phyloP scores from a whole-genome alignment of 148 eudicot species.

The Chenopodium album region DNA sequence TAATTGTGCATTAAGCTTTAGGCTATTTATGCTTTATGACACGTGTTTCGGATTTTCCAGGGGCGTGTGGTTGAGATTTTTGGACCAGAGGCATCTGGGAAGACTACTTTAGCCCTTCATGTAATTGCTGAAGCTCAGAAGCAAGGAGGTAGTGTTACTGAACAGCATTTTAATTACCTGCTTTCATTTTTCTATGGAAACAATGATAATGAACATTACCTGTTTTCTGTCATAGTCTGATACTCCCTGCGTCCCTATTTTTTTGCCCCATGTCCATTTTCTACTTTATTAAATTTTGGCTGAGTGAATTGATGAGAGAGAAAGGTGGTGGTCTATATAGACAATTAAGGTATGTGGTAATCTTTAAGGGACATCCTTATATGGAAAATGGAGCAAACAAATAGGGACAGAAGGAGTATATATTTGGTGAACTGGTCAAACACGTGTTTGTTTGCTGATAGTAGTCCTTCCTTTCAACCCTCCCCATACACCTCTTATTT shows the following conservation, averaged over 20 bases:
- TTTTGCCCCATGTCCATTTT: too few relatives aligned
- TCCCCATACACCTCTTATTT: not conserved
- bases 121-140: constrained; percentile 95
- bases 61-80: constrained; percentile 94
- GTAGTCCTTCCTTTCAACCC: not conserved
- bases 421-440: not conserved
- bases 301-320: too few relatives aligned
- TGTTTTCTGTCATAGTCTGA: not conserved
- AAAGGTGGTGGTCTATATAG: too few relatives aligned
- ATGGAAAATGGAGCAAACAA: too few relatives aligned
- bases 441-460: not conserved
- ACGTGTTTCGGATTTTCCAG: constrained; percentile 37
- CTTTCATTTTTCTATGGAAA: constrained; percentile 1
- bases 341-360: too few relatives aligned
- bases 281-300: too few relatives aligned
- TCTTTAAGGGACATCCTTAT: too few relatives aligned
- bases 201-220: not conserved
- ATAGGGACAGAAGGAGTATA: too few relatives aligned
- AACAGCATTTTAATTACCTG: constrained; percentile 1
- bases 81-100: constrained; percentile 99
- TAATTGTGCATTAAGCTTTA: not conserved
- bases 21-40: not conserved
- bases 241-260: too few relatives aligned
- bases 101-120: constrained; percentile 93
- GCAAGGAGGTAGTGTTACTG: constrained; percentile 59